Evolutionary conservation across 139 green algal species (phyloP).

Genomic region (Coelastrella sp.): DNA sequence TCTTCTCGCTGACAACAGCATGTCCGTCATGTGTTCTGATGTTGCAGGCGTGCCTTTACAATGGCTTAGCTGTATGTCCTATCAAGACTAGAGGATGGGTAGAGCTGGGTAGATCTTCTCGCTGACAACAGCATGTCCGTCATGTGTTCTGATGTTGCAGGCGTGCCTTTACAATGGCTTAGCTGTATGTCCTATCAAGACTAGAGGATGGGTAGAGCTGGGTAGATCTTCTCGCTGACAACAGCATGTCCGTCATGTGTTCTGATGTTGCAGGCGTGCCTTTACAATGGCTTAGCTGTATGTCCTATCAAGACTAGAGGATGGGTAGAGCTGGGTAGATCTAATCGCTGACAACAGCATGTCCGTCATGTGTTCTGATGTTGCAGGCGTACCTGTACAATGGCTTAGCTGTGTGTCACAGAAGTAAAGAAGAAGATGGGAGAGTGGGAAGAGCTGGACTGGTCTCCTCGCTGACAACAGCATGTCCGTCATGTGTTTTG

Average conservation of each 20-base stretch:
- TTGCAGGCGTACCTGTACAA: conserved; percentile 80
- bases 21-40: neutral
- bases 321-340: too few relatives aligned
- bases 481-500: neutral
- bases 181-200: conserved; percentile 93
- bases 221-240: too few relatives aligned
- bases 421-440: conserved; percentile 96
- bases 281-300: conserved; percentile 92
- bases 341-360: too few relatives aligned
- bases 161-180: conserved; percentile 87
- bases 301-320: too few relatives aligned
- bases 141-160: neutral
- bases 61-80: conserved; percentile 89
- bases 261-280: conserved; percentile 14
- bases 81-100: conserved; percentile 92
- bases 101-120: conserved; percentile 36
- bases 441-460: conserved; percentile 66
- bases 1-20: too few relatives aligned
- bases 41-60: conserved; percentile 76
- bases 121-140: too few relatives aligned
- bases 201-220: conserved; percentile 81
- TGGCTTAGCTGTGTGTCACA: conserved; percentile 88
- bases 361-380: neutral
- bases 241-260: too few relatives aligned
- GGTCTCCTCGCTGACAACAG: too few relatives aligned